Conservation (phyloP, 78 protist species). For the Acrasis kona region DNA sequence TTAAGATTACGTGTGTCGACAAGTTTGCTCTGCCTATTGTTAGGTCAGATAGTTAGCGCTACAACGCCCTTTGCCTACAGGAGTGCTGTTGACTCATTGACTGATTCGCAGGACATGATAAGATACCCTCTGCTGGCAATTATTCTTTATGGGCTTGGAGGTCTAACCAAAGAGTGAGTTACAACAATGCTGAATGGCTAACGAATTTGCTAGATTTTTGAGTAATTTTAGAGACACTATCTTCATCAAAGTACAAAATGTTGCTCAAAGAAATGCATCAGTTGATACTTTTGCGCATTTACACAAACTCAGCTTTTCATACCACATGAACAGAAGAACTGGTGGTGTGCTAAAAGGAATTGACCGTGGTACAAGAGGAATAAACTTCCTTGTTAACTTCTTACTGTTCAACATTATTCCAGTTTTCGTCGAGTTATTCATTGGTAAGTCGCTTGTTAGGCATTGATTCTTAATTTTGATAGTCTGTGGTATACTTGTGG, state of each 20-base stretch:
- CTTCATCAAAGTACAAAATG: slow-evolving; percentile 48
- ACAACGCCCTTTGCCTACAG: slow-evolving; percentile 73
- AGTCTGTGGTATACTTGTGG: no score
- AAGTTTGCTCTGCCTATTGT: neutral
- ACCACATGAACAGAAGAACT: slow-evolving; percentile 67
- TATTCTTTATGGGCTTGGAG: neutral
- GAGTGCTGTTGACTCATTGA: slow-evolving; percentile 48
- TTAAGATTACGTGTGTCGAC: neutral
- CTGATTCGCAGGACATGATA: slow-evolving; percentile 37
- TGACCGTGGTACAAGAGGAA: slow-evolving; percentile 73
- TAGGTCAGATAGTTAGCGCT: slow-evolving; percentile 19
- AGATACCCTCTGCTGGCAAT: slow-evolving; percentile 28
- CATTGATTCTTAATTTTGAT: slow-evolving; percentile 16
- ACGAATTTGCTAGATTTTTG: slow-evolving; percentile 53
- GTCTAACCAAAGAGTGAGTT: no score
- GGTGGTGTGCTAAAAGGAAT: slow-evolving; percentile 64
- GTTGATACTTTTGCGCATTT: slow-evolving; percentile 40
- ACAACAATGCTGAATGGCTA: neutral
- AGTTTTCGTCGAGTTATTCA: slow-evolving; percentile 54
- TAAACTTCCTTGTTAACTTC: slow-evolving; percentile 40
- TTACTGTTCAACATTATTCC: slow-evolving; percentile 69
- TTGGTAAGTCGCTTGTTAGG: slow-evolving; percentile 50
- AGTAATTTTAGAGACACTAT: slow-evolving; percentile 62
- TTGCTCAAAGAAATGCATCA: slow-evolving; percentile 26
- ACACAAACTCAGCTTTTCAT: slow-evolving; percentile 62